phyloP scores from a whole-genome alignment of 768 basidiomycete genomes.

The Dentipellis fragilis region DNA sequence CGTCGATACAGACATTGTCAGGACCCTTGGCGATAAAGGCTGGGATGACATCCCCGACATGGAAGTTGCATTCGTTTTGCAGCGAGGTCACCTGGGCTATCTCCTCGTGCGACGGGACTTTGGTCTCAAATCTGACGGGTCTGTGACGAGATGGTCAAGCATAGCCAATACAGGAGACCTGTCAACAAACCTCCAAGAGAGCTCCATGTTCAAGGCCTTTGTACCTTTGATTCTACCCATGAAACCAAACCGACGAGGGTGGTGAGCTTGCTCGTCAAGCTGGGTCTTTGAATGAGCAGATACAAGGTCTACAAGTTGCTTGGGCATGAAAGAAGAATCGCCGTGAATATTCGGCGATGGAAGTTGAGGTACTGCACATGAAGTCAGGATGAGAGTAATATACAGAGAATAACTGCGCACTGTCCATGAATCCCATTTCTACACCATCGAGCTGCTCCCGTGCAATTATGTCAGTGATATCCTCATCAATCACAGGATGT shows the following conservation, averaged over 20 bases:
- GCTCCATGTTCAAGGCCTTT: constrained; percentile 8
- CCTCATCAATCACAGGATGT: not conserved
- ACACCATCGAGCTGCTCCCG: not conserved
- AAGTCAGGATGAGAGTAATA: not conserved
- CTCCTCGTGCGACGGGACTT: not conserved
- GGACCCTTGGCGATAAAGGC: not conserved
- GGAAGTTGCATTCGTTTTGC: not conserved
- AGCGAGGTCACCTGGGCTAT: not conserved
- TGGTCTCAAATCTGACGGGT: constrained; percentile 18
- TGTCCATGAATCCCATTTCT: constrained; percentile 6
- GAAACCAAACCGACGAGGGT: not conserved
- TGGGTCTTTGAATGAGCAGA: no score
- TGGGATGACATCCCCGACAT: not conserved
- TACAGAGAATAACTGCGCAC: not conserved
- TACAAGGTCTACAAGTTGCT: not conserved
- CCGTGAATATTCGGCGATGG: not conserved
- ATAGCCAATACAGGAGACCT: not conserved
- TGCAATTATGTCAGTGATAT: constrained; percentile 1
- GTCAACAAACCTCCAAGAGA: constrained; percentile 8
- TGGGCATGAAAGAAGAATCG: not conserved
- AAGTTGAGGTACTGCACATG: not conserved
- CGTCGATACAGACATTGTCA: not conserved
- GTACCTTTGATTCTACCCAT: constrained; percentile 1
- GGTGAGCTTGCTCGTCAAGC: no score
- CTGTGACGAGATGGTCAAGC: not conserved